phyloP scores from a whole-genome alignment of 139 green algal genomes.

The Zygnema cylindricum region DNA sequence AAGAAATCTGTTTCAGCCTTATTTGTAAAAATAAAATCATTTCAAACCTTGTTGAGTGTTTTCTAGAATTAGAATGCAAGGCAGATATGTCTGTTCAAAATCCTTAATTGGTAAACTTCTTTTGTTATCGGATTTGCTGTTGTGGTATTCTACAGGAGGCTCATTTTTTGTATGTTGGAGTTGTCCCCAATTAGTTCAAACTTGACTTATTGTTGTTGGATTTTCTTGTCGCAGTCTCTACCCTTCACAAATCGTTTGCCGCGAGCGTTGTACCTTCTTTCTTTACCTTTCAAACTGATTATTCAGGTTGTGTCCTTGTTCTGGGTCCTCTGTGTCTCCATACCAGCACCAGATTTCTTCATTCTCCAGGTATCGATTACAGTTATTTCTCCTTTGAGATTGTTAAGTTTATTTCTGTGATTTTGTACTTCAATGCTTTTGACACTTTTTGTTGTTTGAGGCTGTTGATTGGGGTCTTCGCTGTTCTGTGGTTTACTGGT shows the following conservation, averaged over 20 bases:
- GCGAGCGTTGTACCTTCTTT: constrained; percentile 47
- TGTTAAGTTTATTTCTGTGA: too few relatives aligned
- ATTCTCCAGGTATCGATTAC: constrained; percentile 63
- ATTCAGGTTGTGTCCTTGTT: constrained; percentile 36
- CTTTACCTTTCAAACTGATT: constrained; percentile 50
- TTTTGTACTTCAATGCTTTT: too few relatives aligned
- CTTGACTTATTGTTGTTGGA: background rate
- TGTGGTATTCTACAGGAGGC: background rate
- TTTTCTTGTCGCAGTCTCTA: constrained; percentile 30
- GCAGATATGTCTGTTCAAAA: background rate
- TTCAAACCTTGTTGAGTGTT: background rate
- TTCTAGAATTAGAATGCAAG: background rate
- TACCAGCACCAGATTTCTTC: constrained; percentile 59
- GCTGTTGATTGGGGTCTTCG: too few relatives aligned
- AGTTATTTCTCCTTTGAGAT: too few relatives aligned
- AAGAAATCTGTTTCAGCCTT: too few relatives aligned
- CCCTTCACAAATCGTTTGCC: constrained; percentile 42
- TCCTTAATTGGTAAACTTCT: background rate
- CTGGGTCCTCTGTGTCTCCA: constrained; percentile 53
- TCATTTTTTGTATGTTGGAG: background rate
- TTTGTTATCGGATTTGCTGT: background rate
- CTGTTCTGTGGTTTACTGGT: too few relatives aligned
- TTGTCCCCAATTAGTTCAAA: background rate
- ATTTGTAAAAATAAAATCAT: too few relatives aligned
- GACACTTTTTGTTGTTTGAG: too few relatives aligned